These are phyloP conservation scores for Ceratopteris richardii DNA, from an alignment of 75 land plant genomes.

Conservation along the genomic window DNA sequence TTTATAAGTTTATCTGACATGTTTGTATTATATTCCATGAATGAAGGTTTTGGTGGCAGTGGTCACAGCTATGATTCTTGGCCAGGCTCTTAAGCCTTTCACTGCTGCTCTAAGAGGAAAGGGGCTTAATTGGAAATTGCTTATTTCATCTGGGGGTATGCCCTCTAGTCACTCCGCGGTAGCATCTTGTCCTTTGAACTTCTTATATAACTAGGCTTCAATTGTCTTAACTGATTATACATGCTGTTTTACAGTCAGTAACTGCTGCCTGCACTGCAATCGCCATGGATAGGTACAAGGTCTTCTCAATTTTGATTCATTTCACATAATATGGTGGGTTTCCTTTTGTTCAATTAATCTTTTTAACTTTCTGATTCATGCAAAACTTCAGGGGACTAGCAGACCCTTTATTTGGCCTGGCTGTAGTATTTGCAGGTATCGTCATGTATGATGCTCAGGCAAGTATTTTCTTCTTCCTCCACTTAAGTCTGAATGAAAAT, in stretches of 20 bases:
- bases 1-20: background rate
- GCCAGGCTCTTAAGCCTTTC: slow-evolving; percentile 76
- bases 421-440: slow-evolving; percentile 63
- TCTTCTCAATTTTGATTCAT: too few relatives aligned
- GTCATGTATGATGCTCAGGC: slow-evolving; percentile 98
- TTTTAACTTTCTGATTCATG: slow-evolving; percentile 3
- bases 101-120: slow-evolving; percentile 47
- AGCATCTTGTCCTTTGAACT: background rate
- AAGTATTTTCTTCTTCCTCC: background rate
- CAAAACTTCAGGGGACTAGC: slow-evolving; percentile 65
- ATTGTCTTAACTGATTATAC: background rate
- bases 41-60: slow-evolving; percentile 62
- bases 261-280: slow-evolving; percentile 71
- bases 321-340: background rate
- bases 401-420: slow-evolving; percentile 74
- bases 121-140: slow-evolving; percentile 45
- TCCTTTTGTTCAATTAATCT: background rate
- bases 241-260: slow-evolving; percentile 38
- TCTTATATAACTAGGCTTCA: too few relatives aligned
- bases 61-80: slow-evolving; percentile 40
- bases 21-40: background rate
- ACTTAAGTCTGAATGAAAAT: background rate
- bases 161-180: slow-evolving; percentile 97
- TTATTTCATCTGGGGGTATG: slow-evolving; percentile 68
- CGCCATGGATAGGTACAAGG: slow-evolving; percentile 80